These are phyloP conservation scores for Myxozyma monticola DNA, from an alignment of 805 yeast species.

Conservation along the genomic window DNA sequence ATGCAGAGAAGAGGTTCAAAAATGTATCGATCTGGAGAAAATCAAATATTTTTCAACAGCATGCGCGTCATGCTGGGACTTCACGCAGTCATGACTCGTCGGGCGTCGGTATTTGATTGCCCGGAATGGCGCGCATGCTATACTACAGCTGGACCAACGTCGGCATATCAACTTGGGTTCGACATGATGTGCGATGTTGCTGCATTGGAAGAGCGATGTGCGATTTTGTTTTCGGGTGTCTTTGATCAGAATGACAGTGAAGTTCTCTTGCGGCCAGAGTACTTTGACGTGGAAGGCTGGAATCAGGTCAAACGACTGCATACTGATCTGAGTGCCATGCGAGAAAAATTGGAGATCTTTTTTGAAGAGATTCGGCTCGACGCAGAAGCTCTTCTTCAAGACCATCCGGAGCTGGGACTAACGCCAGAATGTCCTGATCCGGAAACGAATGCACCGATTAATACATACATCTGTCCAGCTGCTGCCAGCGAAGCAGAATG, in stretches of 20 bases:
- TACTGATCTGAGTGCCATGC: not conserved
- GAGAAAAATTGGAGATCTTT: not conserved
- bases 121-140: not conserved
- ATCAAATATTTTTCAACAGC: not conserved
- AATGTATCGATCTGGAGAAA: not conserved
- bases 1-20: not conserved
- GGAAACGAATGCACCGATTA: not conserved
- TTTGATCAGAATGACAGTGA: not conserved
- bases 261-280: not conserved
- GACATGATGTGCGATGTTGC: not conserved
- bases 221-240: not conserved
- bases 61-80: no score
- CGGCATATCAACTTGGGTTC: not conserved
- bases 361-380: not conserved
- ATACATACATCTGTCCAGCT: not conserved
- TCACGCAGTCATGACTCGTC: not conserved
- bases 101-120: not conserved
- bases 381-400: not conserved
- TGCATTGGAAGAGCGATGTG: not conserved
- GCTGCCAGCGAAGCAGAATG: not conserved
- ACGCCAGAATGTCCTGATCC: not conserved
- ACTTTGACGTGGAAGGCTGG: constrained; percentile 2
- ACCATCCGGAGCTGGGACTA: no score
- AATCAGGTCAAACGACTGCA: not conserved
- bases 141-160: not conserved